phyloP scores from a whole-genome alignment of 306 rosid genomes.

The Senna tora region DNA sequence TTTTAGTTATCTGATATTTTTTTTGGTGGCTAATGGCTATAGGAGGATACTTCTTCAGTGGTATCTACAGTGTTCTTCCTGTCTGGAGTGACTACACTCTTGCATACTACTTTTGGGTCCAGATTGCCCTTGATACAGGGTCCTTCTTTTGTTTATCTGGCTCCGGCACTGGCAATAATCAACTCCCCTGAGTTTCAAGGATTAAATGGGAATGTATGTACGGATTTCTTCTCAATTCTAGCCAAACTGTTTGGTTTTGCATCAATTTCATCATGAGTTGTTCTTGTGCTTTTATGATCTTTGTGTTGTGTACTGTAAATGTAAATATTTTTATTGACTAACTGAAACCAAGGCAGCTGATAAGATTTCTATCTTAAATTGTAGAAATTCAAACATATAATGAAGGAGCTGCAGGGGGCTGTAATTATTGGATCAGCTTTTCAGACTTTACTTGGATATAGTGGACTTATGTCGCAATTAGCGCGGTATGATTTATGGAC shows the following conservation, averaged over 20 bases:
- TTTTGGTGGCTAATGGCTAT: slow-evolving; percentile 62
- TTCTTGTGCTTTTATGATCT: neutral
- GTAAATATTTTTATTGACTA: neutral
- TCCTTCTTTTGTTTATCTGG: slow-evolving; percentile 87
- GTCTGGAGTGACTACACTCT: slow-evolving; percentile 81
- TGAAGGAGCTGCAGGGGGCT: slow-evolving; percentile 83
- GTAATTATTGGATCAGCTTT: slow-evolving; percentile 65
- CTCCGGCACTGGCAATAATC: slow-evolving; percentile 81
- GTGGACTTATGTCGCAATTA: slow-evolving; percentile 68
- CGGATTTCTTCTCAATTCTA: slow-evolving; percentile 38
- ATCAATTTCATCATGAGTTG: neutral
- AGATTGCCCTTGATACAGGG: slow-evolving; percentile 95
- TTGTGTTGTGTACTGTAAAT: no score
- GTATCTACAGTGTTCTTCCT: slow-evolving; percentile 89
- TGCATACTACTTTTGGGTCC: slow-evolving; percentile 86
- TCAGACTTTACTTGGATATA: slow-evolving; percentile 70
- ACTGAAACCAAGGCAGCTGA: neutral
- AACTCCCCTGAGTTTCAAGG: slow-evolving; percentile 85
- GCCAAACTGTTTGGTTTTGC: neutral
- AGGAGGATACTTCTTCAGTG: slow-evolving; percentile 91
- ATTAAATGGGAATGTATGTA: slow-evolving; percentile 83
- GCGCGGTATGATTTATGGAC: slow-evolving; percentile 48
- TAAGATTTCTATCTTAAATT: slow-evolving; percentile 3
- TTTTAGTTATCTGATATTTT: slow-evolving; percentile 62
- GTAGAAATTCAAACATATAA: slow-evolving; percentile 74